A percentile compares a stretch with the other conserved stretches of the same genome.
Conservation (phyloP, 2,329 filamentous ascomycete species). For the Aspergillus caelatus region DNA sequence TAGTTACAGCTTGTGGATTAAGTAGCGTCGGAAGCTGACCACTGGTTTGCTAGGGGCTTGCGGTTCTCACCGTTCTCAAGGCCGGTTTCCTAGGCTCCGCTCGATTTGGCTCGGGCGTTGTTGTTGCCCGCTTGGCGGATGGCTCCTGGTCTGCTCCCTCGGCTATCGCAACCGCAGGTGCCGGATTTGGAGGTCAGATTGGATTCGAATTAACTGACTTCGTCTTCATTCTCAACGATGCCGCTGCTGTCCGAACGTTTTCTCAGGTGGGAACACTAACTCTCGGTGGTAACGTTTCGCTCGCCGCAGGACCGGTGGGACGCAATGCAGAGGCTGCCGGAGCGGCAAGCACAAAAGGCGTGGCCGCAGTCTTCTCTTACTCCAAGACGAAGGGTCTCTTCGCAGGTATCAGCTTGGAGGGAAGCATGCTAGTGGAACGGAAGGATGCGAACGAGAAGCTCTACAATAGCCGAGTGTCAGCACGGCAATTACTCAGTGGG, state of each 20-base stretch:
- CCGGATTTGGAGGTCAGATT: conserved; percentile 55
- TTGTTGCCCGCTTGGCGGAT: conserved; percentile 53
- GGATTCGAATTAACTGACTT: conserved; percentile 64
- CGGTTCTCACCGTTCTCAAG: conserved; percentile 53
- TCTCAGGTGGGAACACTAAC: conserved; percentile 90
- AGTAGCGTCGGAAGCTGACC: conserved; percentile 13
- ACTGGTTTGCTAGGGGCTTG: conserved; percentile 45
- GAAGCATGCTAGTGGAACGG: conserved; percentile 88
- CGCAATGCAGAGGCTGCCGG: conserved; percentile 95
- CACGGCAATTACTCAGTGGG: conserved; percentile 78
- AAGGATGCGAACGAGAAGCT: conserved; percentile 97
- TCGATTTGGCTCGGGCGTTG: conserved; percentile 53
- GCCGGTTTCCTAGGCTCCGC: conserved; percentile 55
- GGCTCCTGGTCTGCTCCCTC: conserved; percentile 55
- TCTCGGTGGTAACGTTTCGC: conserved; percentile 91
- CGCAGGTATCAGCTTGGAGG: conserved; percentile 91
- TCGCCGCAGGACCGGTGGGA: conserved; percentile 90
- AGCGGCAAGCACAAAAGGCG: conserved; percentile 83
- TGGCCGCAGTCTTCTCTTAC: conserved; percentile 94
- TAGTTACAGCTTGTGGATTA: not conserved
- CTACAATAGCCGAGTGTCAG: conserved; percentile 81
- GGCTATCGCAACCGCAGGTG: conserved; percentile 52
- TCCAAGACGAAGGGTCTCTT: conserved; percentile 98
- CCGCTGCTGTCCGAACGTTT: conserved; percentile 86
- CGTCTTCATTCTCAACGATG: conserved; percentile 97